Base-by-base conservation (phyloP, 306 rosid species). In the Acmispon strigosus region DNA sequence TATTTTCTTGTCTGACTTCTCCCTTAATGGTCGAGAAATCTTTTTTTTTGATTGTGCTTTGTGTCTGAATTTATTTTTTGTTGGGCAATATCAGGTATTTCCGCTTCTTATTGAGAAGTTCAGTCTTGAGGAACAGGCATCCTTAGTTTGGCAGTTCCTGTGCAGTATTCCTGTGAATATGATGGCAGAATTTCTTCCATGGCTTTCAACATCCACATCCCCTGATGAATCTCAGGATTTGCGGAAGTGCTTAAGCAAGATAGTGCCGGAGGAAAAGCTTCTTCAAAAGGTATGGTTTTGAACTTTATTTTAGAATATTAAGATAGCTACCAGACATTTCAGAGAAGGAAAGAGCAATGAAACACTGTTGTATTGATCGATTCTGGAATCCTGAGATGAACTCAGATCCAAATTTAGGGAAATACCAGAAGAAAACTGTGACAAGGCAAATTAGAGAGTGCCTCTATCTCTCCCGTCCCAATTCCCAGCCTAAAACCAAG, bases 91-190 rank as follows among this genome's bases (percentile, higher is more conserved):
- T 68, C 83, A 95, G 99, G 99, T 95, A 48, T 86, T 95, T 80
- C 99, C 97, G 4, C 80, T 95, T 87, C 91, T 95, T 67, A 75
- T 87, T 55, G 96, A 95, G 84, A 95, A 95, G 78, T 95, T 95
- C 84, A 84, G 96, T 4, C 75, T 86, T 4, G 96, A 89, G 78
- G 99, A 91, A 70, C 99, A 91, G 70, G 92, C 99, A 49, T 89
- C 96, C 71, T 78, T 95, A 51, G 96, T 95, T 59, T 95, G 98
- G 97, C 99, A 89, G 82, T 95, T 95, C 83, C 82, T 95, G 60
- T 95, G 99, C 84, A 95, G 97, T 70, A 95, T 95, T 83, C 99
- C 99, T 48, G 97, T 95, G 73, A 83, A 95, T 83, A 87, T 89
- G 95, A 87, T 95, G 99, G 89, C 89, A 4, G 76, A 86, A 73